A percentile compares a stretch with the other conserved stretches of the same genome.
Conservation (phyloP, 2,329 filamentous ascomycete genomes). For the Nemania bipapillata region DNA sequence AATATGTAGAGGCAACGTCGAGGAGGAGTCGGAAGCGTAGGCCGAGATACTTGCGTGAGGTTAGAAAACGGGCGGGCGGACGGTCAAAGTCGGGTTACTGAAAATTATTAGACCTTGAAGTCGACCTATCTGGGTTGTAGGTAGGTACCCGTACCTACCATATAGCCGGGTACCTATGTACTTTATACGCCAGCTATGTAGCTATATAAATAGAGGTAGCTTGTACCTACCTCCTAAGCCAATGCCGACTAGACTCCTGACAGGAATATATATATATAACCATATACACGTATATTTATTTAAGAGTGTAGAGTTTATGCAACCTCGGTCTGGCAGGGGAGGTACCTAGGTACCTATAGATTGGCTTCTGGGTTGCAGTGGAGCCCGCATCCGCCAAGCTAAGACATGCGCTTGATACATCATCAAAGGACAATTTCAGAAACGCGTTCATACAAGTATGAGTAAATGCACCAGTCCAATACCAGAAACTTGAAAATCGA, state of each 20-base stretch:
- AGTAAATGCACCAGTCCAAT: constrained; percentile 13
- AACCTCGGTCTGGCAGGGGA: constrained; percentile 29
- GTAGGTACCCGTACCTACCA: too few relatives aligned
- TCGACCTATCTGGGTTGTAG: too few relatives aligned
- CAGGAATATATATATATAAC: neutral
- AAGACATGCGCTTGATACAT: constrained; percentile 29
- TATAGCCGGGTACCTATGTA: constrained; percentile 15
- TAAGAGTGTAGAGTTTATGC: neutral
- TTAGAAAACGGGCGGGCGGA: constrained; percentile 40
- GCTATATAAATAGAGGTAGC: too few relatives aligned
- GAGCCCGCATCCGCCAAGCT: constrained; percentile 22
- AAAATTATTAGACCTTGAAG: constrained; percentile 37
- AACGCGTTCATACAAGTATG: constrained; percentile 24
- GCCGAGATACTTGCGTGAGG: constrained; percentile 45
- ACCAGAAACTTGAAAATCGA: constrained; percentile 1
- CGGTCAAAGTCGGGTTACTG: constrained; percentile 37
- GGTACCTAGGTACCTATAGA: too few relatives aligned
- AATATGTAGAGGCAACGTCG: constrained; percentile 17
- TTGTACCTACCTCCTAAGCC: neutral
- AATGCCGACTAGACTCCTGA: neutral
- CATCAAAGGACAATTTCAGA: constrained; percentile 30
- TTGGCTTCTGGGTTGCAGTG: constrained; percentile 12
- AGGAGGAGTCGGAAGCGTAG: constrained; percentile 50
- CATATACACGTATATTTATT: neutral
- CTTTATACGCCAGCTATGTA: too few relatives aligned